phyloP scores from a whole-genome alignment of 192 early-diverging fungal genomes.

The Linnemannia elongata region DNA sequence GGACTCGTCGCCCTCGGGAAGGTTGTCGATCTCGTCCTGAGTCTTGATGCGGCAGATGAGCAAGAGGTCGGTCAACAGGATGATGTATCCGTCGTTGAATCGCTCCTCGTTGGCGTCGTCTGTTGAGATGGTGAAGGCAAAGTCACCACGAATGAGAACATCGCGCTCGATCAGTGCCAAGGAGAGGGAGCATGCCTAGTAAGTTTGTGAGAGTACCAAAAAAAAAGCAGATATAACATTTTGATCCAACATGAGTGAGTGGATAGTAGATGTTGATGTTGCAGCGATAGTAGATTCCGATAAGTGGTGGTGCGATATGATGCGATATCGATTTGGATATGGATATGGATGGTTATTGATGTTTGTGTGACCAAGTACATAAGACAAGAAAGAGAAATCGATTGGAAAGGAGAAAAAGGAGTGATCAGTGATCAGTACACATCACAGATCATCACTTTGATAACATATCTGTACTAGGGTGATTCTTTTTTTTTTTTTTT shows the following conservation, averaged over 20 bases:
- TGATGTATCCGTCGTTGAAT: conserved; percentile 55
- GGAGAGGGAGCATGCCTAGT: conserved; percentile 42
- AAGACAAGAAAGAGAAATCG: neutral
- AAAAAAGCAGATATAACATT: neutral
- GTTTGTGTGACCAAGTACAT: neutral
- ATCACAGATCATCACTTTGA: neutral
- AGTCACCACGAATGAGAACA: conserved; percentile 41
- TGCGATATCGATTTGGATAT: neutral
- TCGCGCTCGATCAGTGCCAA: conserved; percentile 53
- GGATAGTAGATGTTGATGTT: neutral
- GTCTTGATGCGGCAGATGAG: conserved; percentile 60
- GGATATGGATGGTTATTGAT: neutral
- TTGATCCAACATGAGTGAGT: no score
- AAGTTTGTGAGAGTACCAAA: neutral
- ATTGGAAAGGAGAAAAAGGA: neutral
- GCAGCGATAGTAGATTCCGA: neutral
- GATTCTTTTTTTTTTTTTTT: no score
- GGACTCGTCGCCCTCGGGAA: conserved; percentile 43
- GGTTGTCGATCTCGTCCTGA: conserved; percentile 50
- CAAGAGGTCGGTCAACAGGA: conserved; percentile 62
- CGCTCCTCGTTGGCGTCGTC: conserved; percentile 43
- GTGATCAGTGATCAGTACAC: no score
- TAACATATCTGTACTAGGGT: neutral
- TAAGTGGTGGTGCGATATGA: neutral
- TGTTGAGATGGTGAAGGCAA: conserved; percentile 39